Conservation (phyloP, 805 yeast species). For the Myxozyma vanderwaltii region DNA sequence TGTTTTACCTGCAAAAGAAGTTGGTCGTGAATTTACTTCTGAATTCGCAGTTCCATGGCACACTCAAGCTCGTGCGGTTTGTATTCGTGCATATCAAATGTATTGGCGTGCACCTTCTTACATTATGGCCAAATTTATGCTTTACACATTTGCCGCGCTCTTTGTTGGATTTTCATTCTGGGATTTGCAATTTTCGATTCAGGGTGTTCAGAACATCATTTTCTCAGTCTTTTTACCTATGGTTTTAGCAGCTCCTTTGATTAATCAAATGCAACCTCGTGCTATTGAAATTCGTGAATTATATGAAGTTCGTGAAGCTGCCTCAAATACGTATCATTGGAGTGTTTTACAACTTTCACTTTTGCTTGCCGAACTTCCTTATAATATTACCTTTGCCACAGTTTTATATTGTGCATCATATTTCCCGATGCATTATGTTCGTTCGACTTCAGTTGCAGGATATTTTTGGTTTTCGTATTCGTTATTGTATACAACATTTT, state of each 20-base stretch:
- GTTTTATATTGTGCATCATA: constrained; percentile 57
- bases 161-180: constrained; percentile 74
- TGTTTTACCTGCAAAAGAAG: constrained; percentile 35
- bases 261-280: constrained; percentile 64
- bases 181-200: constrained; percentile 54
- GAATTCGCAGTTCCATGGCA: constrained; percentile 53
- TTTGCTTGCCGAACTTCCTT: constrained; percentile 62
- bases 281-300: constrained; percentile 61
- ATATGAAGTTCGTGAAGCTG: constrained; percentile 69
- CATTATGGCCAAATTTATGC: constrained; percentile 60
- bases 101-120: constrained; percentile 66
- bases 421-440: constrained; percentile 50
- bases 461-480: constrained; percentile 54
- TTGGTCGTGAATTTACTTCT: constrained; percentile 34
- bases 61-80: constrained; percentile 49
- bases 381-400: constrained; percentile 53
- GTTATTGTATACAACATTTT: constrained; percentile 54
- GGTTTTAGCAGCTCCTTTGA: constrained; percentile 57
- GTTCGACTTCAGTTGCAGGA: constrained; percentile 47
- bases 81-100: constrained; percentile 48
- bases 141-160: constrained; percentile 55
- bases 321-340: constrained; percentile 77
- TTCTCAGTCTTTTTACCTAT: constrained; percentile 60
- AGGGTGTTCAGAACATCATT: constrained; percentile 62
- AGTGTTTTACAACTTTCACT: constrained; percentile 57